phyloP scores from a whole-genome alignment of 495 filamentous ascomycete species.

The Tuber borchii region DNA sequence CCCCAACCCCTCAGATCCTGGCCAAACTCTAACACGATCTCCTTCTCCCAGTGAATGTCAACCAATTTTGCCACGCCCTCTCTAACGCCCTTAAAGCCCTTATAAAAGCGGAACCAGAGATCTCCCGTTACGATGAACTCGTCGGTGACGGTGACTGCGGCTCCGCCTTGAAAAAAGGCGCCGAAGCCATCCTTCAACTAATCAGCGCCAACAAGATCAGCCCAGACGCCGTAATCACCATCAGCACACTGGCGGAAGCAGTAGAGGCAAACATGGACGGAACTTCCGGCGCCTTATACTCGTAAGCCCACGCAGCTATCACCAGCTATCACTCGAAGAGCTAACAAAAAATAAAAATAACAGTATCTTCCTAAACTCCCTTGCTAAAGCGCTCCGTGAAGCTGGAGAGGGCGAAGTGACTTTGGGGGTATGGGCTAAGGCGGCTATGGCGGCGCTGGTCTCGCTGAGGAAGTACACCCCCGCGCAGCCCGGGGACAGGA shows the following conservation, averaged over 20 bases:
- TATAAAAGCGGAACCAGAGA: slow-evolving; percentile 69
- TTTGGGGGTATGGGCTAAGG: slow-evolving; percentile 63
- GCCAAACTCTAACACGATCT: slow-evolving; percentile 9
- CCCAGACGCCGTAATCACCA: slow-evolving; percentile 63
- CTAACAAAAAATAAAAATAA: slow-evolving; percentile 16
- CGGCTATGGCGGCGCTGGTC: slow-evolving; percentile 62
- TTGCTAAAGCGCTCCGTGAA: slow-evolving; percentile 65
- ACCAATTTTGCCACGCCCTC: slow-evolving; percentile 54
- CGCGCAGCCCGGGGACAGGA: slow-evolving; percentile 80
- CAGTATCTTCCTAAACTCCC: slow-evolving; percentile 82
- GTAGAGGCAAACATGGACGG: slow-evolving; percentile 94
- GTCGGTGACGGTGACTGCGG: slow-evolving; percentile 97
- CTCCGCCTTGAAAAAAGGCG: slow-evolving; percentile 79
- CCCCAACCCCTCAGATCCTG: background rate
- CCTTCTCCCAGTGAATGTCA: slow-evolving; percentile 52
- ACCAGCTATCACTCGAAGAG: background rate
- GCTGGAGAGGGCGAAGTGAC: slow-evolving; percentile 49
- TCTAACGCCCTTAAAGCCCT: slow-evolving; percentile 62
- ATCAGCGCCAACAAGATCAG: slow-evolving; percentile 53
- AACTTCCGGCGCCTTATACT: slow-evolving; percentile 88
- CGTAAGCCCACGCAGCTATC: slow-evolving; percentile 39
- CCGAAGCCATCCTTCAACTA: slow-evolving; percentile 71
- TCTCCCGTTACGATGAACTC: slow-evolving; percentile 84
- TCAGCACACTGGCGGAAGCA: slow-evolving; percentile 68
- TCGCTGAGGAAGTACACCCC: slow-evolving; percentile 80